Conservation (phyloP, 345 rosid species). For the Cochlearia excelsa region DNA sequence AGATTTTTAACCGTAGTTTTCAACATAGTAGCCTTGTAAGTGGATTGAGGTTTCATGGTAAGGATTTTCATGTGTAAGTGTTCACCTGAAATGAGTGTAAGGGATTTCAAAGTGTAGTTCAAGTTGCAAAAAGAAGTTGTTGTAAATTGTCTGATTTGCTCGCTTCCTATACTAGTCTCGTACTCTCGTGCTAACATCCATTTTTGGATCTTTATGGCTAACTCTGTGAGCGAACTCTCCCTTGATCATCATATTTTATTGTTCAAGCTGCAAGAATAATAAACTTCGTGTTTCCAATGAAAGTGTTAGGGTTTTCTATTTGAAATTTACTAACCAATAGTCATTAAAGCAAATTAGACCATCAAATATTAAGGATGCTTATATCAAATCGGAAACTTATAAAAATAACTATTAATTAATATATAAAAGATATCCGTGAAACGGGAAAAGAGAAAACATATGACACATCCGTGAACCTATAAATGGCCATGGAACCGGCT, state of each 20-base stretch:
- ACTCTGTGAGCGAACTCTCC: constrained; percentile 37
- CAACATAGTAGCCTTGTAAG: constrained; percentile 37
- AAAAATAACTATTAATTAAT: too few species aligned
- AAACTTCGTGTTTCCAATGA: not conserved
- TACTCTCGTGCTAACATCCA: constrained; percentile 34
- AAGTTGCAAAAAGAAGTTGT: constrained; percentile 32
- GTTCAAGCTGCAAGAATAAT: constrained; percentile 32
- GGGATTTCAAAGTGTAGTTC: constrained; percentile 20
- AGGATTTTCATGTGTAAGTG: constrained; percentile 33
- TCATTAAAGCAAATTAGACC: constrained; percentile 48
- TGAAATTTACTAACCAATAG: constrained; percentile 34
- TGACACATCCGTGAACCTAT: not conserved
- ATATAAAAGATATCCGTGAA: constrained; percentile 48
- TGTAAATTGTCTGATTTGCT: constrained; percentile 22
- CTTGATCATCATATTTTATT: constrained; percentile 21
- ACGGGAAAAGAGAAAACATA: constrained; percentile 33
- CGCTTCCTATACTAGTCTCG: constrained; percentile 34
- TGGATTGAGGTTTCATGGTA: constrained; percentile 45
- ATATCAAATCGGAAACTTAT: too few species aligned
- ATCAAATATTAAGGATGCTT: not conserved
- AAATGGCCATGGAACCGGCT: constrained; percentile 15
- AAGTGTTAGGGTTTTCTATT: not conserved
- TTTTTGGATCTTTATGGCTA: constrained; percentile 38
- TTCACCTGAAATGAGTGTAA: constrained; percentile 40
- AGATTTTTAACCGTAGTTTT: constrained; percentile 31